These are phyloP conservation scores for Ophiostoma populinum DNA, from an alignment of 2,329 filamentous ascomycete species.

Conservation along the genomic window DNA sequence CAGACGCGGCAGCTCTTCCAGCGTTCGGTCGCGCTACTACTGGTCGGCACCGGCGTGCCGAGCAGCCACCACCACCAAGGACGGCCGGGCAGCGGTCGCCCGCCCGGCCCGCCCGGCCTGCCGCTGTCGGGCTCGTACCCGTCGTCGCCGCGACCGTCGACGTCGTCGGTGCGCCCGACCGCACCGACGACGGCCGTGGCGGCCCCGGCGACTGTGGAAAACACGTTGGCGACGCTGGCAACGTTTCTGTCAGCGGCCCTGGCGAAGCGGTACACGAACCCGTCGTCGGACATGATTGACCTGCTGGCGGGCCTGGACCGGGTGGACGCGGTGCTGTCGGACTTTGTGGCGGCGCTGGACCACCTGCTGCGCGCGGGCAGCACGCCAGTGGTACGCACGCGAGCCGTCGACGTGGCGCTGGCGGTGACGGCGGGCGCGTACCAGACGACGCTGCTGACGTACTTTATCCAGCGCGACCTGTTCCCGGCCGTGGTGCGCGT, in stretches of 20 bases:
- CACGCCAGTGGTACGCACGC: slow-evolving; percentile 50
- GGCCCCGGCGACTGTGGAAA: slow-evolving; percentile 4
- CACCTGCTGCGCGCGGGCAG: slow-evolving; percentile 62
- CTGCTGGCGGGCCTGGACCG: slow-evolving; percentile 78
- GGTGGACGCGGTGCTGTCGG: slow-evolving; percentile 71
- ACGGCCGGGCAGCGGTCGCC: slow-evolving; percentile 51
- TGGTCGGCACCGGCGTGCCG: slow-evolving; percentile 21
- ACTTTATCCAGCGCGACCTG: slow-evolving; percentile 85
- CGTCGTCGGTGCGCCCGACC: not conserved
- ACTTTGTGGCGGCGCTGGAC: slow-evolving; percentile 74
- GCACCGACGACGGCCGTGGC: not conserved
- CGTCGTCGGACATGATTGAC: slow-evolving; percentile 85
- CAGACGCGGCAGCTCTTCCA: slow-evolving; percentile 66
- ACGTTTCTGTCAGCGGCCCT: slow-evolving; percentile 71
- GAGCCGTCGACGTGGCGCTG: slow-evolving; percentile 65
- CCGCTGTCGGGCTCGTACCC: no score
- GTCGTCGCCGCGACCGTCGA: not conserved
- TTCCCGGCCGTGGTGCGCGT: slow-evolving; percentile 84
- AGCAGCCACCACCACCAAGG: not conserved
- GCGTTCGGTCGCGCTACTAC: slow-evolving; percentile 39
- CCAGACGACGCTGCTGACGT: slow-evolving; percentile 83
- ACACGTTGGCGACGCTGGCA: slow-evolving; percentile 53
- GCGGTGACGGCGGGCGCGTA: slow-evolving; percentile 86
- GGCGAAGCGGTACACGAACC: slow-evolving; percentile 82
- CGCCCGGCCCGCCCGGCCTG: no score